A percentile compares a stretch with the other conserved stretches of the same genome.
phyloP scores from a whole-genome alignment of 2,329 filamentous ascomycete genomes.

The Fusarium floridanum region DNA sequence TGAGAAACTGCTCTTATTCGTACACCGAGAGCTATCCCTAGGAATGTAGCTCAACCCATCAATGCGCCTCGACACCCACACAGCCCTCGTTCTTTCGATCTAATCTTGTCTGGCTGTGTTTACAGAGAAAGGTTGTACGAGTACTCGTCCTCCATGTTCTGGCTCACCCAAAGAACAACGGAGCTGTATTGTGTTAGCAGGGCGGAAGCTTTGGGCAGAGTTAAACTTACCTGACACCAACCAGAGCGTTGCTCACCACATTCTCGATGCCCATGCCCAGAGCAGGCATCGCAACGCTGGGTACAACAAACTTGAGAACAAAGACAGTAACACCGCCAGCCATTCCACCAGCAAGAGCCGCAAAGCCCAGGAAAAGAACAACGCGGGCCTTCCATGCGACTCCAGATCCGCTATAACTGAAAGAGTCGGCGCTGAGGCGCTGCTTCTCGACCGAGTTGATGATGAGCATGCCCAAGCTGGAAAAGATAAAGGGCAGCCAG shows the following conservation, averaged over 20 bases:
- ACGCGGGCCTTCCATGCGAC: conserved; percentile 78
- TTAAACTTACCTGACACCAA: conserved; percentile 67
- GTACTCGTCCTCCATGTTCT: conserved; percentile 81
- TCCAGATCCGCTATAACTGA: conserved; percentile 71
- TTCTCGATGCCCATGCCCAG: conserved; percentile 76
- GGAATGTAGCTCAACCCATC: conserved; percentile 8
- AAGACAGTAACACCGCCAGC: conserved; percentile 77
- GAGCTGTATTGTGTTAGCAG: conserved; percentile 58
- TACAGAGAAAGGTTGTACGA: conserved; percentile 75
- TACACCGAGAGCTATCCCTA: conserved; percentile 24
- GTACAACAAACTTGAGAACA: conserved; percentile 74
- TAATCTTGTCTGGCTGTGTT: conserved; percentile 22
- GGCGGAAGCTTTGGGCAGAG: not conserved
- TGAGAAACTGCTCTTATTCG: conserved; percentile 27
- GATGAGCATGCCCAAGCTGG: conserved; percentile 76
- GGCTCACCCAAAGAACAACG: conserved; percentile 75
- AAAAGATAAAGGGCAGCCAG: conserved; percentile 78
- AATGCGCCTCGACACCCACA: conserved; percentile 17
- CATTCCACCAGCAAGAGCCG: conserved; percentile 75
- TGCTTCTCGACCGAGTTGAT: conserved; percentile 79
- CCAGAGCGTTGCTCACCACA: conserved; percentile 73
- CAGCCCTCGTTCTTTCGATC: conserved; percentile 9
- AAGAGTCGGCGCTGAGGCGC: conserved; percentile 72
- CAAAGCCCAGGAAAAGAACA: conserved; percentile 76
- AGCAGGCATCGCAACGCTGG: conserved; percentile 69